Evolutionary conservation across 805 yeast species (phyloP).

Genomic region (Teunomyces tritomae): DNA sequence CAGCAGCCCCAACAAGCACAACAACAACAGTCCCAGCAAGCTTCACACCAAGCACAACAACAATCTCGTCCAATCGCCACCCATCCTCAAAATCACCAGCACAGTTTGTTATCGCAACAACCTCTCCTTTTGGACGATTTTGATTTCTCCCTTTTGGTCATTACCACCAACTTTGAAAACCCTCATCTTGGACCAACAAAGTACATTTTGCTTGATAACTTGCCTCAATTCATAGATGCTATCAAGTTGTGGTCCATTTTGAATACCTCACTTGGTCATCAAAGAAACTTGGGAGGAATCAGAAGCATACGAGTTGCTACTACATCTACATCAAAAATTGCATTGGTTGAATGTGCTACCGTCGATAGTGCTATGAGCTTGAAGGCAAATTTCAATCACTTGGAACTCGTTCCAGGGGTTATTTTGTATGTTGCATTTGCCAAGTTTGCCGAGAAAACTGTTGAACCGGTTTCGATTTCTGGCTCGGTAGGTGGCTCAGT

Average conservation of each 20-base stretch:
- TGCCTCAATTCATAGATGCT: constrained; percentile 70
- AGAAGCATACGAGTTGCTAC: constrained; percentile 47
- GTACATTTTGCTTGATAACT: constrained; percentile 72
- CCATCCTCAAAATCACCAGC: constrained; percentile 1
- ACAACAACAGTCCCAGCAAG: not conserved
- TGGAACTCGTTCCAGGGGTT: constrained; percentile 77
- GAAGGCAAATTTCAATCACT: constrained; percentile 73
- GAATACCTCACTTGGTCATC: constrained; percentile 49
- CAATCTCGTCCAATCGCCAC: not conserved
- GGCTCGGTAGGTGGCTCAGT: not conserved
- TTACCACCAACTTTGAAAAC: constrained; percentile 73
- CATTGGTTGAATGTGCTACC: constrained; percentile 66
- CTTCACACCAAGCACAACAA: constrained; percentile 5
- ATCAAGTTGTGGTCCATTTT: constrained; percentile 27
- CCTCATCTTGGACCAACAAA: constrained; percentile 72
- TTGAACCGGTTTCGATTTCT: not conserved
- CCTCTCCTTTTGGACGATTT: constrained; percentile 46
- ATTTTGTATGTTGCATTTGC: constrained; percentile 84
- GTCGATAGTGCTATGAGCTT: constrained; percentile 79
- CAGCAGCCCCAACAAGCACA: constrained; percentile 3
- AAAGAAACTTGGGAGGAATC: constrained; percentile 61
- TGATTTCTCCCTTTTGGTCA: constrained; percentile 54
- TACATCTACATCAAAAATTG: constrained; percentile 20
- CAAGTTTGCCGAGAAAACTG: constrained; percentile 46
- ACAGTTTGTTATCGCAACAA: constrained; percentile 2